Evolutionary conservation across 2,329 filamentous ascomycete species (phyloP), one percentile per base, ranked within the genome.

Genomic region (Colletotrichum karsti): DNA sequence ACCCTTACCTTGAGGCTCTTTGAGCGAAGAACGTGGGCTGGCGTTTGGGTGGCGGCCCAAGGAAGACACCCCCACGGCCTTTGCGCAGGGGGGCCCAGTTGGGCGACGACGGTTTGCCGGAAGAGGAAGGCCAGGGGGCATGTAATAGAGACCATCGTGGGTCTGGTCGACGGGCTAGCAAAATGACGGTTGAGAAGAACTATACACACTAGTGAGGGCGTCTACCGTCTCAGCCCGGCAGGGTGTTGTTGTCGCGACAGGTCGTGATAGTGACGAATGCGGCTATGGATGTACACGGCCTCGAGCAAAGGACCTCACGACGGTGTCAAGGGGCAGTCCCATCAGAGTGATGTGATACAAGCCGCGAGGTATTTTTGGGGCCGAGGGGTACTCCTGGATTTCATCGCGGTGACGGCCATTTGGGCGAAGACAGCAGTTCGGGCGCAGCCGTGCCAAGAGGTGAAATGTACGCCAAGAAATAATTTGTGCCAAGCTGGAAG

Each of bases 161-260:
- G 74, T 58, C 64, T 35, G 58, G 57, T 24, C 53, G 50, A 15
- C 37, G 35, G 26, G 63, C 58, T 26, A 65, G 76, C 75, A 66
- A 76, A 73, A 72, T 75, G 72, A 48, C 72, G 66, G 13, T 70
- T 79, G 63, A 54, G 41, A 39, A 20, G n/a, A n/a, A n/a, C n/a
- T n/a, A n/a, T n/a, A n/a, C n/a, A n/a, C n/a, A n/a, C 28, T 30
- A 42, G 41, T n/a, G 44, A 58, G 61, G 51, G 58, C 59, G 63
- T 56, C 41, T 67, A 51, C 58, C 50, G 58, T 63, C 58, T 67
- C 63, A 63, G 63, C 28, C 55, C 26, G 15, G 24, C 24, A n/a
- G 53, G 33, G 20, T n/a, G 24, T 13, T 20, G 24, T 24, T 55
- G 51, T 22, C n/a, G 24, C 12, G 35, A 24, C 28, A 33, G 46